phyloP scores from a whole-genome alignment of 495 filamentous ascomycete species.

The Podospora tetraspora region DNA sequence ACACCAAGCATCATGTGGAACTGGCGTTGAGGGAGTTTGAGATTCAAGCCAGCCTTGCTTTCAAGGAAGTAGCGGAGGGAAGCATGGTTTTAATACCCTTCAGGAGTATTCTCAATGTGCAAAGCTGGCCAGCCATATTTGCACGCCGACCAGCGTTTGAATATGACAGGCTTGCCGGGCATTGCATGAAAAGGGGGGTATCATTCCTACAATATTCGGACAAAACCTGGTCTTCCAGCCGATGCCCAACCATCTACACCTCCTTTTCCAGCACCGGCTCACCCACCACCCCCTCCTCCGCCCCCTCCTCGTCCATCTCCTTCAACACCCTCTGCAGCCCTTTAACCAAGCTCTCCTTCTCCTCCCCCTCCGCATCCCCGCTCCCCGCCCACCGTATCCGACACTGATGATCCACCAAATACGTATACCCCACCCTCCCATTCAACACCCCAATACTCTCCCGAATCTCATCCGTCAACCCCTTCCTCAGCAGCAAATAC shows the following conservation, averaged over 20 bases:
- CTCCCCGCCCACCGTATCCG: slow-evolving; percentile 93
- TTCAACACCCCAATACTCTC: slow-evolving; percentile 80
- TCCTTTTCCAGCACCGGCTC: slow-evolving; percentile 5
- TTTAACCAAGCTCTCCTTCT: slow-evolving; percentile 65
- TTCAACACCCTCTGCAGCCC: slow-evolving; percentile 63
- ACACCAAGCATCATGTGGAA: slow-evolving; percentile 5
- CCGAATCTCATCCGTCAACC: slow-evolving; percentile 65
- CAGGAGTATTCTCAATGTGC: not conserved
- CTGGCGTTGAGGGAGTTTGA: slow-evolving; percentile 10
- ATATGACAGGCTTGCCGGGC: not conserved
- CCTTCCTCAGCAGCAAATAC: slow-evolving; percentile 81
- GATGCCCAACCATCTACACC: not conserved
- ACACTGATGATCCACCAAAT: slow-evolving; percentile 80
- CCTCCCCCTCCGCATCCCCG: slow-evolving; percentile 62
- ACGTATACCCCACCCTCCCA: slow-evolving; percentile 87
- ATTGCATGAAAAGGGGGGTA: slow-evolving; percentile 3
- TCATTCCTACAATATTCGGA: not conserved
- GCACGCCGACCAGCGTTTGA: not conserved
- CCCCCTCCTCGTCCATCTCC: slow-evolving; percentile 41
- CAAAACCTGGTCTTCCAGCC: not conserved
- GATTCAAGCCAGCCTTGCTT: not conserved
- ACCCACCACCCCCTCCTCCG: slow-evolving; percentile 15
- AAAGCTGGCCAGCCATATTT: not conserved
- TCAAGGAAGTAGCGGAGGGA: not conserved
- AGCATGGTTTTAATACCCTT: not conserved